A percentile compares a stretch with the other conserved stretches of the same genome.
Evolutionary conservation across 1,139 yeast genomes (phyloP).

Genomic region (Wickerhamomyces sp.): DNA sequence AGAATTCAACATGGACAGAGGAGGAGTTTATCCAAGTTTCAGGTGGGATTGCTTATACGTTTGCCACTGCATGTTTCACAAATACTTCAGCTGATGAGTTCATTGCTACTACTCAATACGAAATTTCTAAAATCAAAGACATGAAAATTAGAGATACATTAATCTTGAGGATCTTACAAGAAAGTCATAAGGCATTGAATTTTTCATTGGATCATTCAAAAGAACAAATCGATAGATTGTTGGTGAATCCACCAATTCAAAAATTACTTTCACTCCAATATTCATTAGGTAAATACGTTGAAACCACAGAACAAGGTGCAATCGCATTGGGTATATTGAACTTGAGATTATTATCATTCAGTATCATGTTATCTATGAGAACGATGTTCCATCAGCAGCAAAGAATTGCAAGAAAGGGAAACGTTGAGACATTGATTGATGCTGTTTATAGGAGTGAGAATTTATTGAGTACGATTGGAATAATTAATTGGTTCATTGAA

Average conservation of each 20-base stretch:
- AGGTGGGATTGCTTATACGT: constrained; percentile 59
- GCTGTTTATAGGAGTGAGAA: constrained; percentile 53
- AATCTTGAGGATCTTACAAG: constrained; percentile 46
- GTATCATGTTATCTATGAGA: constrained; percentile 67
- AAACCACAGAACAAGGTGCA: constrained; percentile 44
- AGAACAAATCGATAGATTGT: constrained; percentile 64
- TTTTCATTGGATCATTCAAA: constrained; percentile 61
- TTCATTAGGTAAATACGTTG: constrained; percentile 56
- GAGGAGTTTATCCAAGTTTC: constrained; percentile 32
- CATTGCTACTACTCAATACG: constrained; percentile 47
- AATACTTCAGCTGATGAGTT: constrained; percentile 65
- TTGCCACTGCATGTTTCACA: constrained; percentile 63
- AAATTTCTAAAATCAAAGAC: constrained; percentile 31
- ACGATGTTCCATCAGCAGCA: constrained; percentile 38
- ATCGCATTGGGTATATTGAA: constrained; percentile 69
- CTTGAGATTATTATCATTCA: constrained; percentile 66
- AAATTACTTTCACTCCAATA: constrained; percentile 61
- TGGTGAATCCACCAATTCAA: constrained; percentile 71
- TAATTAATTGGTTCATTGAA: constrained; percentile 76
- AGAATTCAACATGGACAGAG: constrained; percentile 3
- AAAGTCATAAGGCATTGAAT: constrained; percentile 64
- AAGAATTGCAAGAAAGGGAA: constrained; percentile 24
- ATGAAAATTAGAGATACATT: constrained; percentile 29
- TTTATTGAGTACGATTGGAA: constrained; percentile 60
- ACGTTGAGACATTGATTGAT: constrained; percentile 44